Conservation (phyloP, 139 green algal species). For the Ostreobium quekettii region DNA sequence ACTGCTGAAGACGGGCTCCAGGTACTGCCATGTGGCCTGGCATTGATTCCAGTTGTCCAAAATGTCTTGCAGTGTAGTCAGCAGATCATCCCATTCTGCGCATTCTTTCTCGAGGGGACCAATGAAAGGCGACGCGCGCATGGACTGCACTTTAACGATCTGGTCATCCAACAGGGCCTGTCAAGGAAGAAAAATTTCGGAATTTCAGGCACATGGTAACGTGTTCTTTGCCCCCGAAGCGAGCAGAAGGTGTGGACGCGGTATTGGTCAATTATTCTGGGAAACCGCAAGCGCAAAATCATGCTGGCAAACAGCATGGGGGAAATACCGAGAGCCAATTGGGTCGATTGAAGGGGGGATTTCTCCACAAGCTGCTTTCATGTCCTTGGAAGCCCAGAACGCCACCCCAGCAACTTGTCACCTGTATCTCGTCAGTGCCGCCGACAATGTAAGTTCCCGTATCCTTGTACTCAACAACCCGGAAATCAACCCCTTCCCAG, state of each 20-base stretch:
- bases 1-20: slow-evolving; percentile 75
- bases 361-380: too few species aligned
- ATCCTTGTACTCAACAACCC: slow-evolving; percentile 64
- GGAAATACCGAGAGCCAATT: too few species aligned
- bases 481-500: slow-evolving; percentile 66
- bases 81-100: slow-evolving; percentile 51
- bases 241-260: too few species aligned
- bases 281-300: too few species aligned
- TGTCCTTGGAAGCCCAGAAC: background rate
- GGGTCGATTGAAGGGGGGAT: too few species aligned
- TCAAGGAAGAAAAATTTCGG: too few species aligned
- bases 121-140: slow-evolving; percentile 70
- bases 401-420: slow-evolving; percentile 1
- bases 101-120: slow-evolving; percentile 59
- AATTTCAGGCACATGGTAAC: too few species aligned
- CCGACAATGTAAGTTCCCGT: slow-evolving; percentile 73
- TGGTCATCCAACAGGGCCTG: slow-evolving; percentile 70
- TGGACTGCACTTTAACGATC: slow-evolving; percentile 64
- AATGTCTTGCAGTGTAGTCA: slow-evolving; percentile 64
- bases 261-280: too few species aligned
- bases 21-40: slow-evolving; percentile 76
- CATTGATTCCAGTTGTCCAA: slow-evolving; percentile 76
- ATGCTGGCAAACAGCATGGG: too few species aligned
- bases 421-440: slow-evolving; percentile 69
- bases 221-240: too few species aligned